Conservation (phyloP, 1,139 yeast species). For the Kurtzmaniella natalensis region DNA sequence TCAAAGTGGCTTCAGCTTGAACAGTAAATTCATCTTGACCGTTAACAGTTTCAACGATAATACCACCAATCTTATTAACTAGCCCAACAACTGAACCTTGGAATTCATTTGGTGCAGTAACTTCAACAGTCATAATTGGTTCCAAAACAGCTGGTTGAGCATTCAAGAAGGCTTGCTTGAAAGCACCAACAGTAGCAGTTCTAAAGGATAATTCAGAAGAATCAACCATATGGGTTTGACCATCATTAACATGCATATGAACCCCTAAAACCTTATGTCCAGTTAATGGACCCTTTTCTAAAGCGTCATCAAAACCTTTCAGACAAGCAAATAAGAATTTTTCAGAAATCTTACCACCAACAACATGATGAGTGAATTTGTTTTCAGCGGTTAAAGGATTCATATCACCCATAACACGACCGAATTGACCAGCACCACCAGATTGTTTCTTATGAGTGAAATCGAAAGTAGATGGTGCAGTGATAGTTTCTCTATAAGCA, state of each 20-base stretch:
- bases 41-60: slow-evolving; percentile 90
- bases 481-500: slow-evolving; percentile 92
- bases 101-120: slow-evolving; percentile 94
- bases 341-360: slow-evolving; percentile 96
- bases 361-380: slow-evolving; percentile 77
- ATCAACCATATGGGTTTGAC: slow-evolving; percentile 96
- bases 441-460: slow-evolving; percentile 96
- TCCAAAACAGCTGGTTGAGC: slow-evolving; percentile 88
- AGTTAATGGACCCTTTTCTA: slow-evolving; percentile 93
- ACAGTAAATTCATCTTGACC: slow-evolving; percentile 93
- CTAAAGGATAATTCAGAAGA: slow-evolving; percentile 94
- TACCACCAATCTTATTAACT: slow-evolving; percentile 86
- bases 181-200: slow-evolving; percentile 89
- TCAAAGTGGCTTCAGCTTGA: slow-evolving; percentile 90
- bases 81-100: slow-evolving; percentile 92
- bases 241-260: slow-evolving; percentile 91
- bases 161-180: slow-evolving; percentile 80
- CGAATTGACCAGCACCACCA: slow-evolving; percentile 99
- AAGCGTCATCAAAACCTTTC: slow-evolving; percentile 92
- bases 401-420: slow-evolving; percentile 89
- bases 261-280: slow-evolving; percentile 94
- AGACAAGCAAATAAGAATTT: slow-evolving; percentile 92
- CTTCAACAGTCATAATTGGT: slow-evolving; percentile 92
- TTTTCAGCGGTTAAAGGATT: slow-evolving; percentile 64
- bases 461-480: slow-evolving; percentile 66